These are phyloP conservation scores for Aspergillus pseudoterreus DNA, from an alignment of 2,329 filamentous ascomycete genomes.

Conservation along the genomic window DNA sequence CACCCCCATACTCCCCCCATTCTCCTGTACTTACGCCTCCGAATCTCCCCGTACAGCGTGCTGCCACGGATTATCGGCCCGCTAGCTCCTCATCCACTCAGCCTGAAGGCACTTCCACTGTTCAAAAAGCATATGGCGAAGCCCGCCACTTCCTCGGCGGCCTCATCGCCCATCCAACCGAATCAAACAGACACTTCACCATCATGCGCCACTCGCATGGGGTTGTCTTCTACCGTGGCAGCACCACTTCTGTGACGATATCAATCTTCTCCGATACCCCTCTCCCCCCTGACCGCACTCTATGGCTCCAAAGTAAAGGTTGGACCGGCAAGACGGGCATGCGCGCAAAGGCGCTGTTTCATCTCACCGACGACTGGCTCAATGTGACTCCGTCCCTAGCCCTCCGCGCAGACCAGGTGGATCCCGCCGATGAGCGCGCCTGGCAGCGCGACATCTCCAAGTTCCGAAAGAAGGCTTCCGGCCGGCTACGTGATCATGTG, in stretches of 20 bases:
- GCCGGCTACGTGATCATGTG: constrained; percentile 48
- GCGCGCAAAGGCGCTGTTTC: constrained; percentile 60
- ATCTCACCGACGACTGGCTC: constrained; percentile 59
- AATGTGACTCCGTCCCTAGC: constrained; percentile 61
- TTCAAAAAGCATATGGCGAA: constrained; percentile 44
- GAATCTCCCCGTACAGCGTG: not conserved
- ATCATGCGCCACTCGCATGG: constrained; percentile 64
- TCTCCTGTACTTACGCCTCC: not conserved
- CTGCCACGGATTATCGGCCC: constrained; percentile 1
- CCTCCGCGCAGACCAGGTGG: constrained; percentile 48
- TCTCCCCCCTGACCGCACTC: constrained; percentile 54
- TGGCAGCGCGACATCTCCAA: constrained; percentile 65
- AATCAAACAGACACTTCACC: constrained; percentile 63
- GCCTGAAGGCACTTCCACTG: constrained; percentile 4
- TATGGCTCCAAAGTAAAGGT: constrained; percentile 68
- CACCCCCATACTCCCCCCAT: not conserved
- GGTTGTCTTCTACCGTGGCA: constrained; percentile 64
- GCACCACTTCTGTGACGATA: constrained; percentile 60
- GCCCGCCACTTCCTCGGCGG: constrained; percentile 64
- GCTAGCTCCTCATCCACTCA: not conserved
- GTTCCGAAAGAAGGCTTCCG: constrained; percentile 55
- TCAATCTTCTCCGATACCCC: constrained; percentile 60
- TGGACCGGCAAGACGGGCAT: constrained; percentile 67
- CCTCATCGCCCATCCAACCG: constrained; percentile 59
- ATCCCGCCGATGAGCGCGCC: constrained; percentile 57